Conservation (phyloP, 1,284 basidiomycete species). For the Chalciporus sp. region DNA sequence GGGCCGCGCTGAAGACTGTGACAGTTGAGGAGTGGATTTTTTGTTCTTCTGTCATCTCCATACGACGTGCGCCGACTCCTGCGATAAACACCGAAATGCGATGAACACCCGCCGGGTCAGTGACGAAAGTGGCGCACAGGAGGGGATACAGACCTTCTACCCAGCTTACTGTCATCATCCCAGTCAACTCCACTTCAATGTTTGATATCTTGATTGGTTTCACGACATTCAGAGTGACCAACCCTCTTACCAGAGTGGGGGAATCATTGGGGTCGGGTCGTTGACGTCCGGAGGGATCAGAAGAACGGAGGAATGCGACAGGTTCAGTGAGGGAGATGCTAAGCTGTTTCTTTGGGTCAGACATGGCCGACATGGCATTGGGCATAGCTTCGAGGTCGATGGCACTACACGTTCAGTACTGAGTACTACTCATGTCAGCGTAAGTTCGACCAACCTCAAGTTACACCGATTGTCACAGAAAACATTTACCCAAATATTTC, state of each 20-base stretch:
- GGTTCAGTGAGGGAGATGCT: slow-evolving; percentile 81
- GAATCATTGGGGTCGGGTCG: slow-evolving; percentile 36
- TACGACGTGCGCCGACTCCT: slow-evolving; percentile 79
- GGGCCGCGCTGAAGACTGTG: slow-evolving; percentile 73
- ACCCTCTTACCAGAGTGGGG: slow-evolving; percentile 82
- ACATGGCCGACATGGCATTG: slow-evolving; percentile 10
- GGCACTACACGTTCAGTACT: too few species aligned
- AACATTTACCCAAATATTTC: too few species aligned
- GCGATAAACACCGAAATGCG: slow-evolving; percentile 27
- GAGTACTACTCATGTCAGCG: too few species aligned
- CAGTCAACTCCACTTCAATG: slow-evolving; percentile 81
- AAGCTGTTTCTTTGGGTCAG: slow-evolving; percentile 42
- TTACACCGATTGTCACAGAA: too few species aligned
- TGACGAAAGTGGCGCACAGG: background rate
- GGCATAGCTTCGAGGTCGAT: background rate
- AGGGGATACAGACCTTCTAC: slow-evolving; percentile 70
- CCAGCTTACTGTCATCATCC: slow-evolving; percentile 66
- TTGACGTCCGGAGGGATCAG: slow-evolving; percentile 40
- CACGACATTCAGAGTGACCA: slow-evolving; percentile 77
- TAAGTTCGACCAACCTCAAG: too few species aligned
- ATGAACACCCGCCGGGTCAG: background rate
- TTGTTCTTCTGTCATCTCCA: slow-evolving; percentile 82
- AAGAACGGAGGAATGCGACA: slow-evolving; percentile 72
- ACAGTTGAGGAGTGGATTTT: slow-evolving; percentile 74
- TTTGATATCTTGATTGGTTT: slow-evolving; percentile 88